Evolutionary conservation across 371 early-diverging fungal genomes (phyloP), one percentile per base, ranked within the genome.

Genomic region (Vairimorpha necatrix): DNA sequence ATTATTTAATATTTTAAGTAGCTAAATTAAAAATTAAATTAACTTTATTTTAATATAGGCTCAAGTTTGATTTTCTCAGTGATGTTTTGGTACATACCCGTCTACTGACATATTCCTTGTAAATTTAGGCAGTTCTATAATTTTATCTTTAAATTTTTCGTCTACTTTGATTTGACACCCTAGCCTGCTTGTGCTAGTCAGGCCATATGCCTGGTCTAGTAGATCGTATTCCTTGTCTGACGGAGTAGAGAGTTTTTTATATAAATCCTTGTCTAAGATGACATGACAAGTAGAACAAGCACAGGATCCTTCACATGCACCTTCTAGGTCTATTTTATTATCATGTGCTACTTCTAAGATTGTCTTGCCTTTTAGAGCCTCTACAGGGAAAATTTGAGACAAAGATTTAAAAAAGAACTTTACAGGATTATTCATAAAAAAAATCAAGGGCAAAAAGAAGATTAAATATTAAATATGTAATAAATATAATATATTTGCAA

Each of bases 221-320:
- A 98, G 93, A 86, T 98, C 99, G 80, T 95, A 93, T 78, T 98
- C 99, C 84, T 95, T 95, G 78, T 97, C 97, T 0, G 91, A 88
- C 4, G 96, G 94, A 77, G 93, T 94, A 65, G 89, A 90, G 72
- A 95, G 86, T 77, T 88, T 89, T 58, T 92, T 89, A 84, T 89
- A 98, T 73, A 90, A 87, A 36, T 89, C 86, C 20, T 88, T 90
- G 2, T 93, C 93, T 69, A 93, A 84, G 66, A 96, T 90, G 62
- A 98, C 92, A 83, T 98, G 99, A 85, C 98, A 87, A 68, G 85
- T 84, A 33, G 85, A 83, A 67, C 85, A 86, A 30, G 86, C 86
- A 11, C 84, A 71, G 67, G 78, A 94, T 24, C 93, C 95, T 85
- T 98, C 98, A 85, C 98, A 98, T 14, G 98, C 98, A 89, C 96